Percentiles rank a stretch among this genome's conserved stretches.
Conservation (phyloP, 768 basidiomycete genomes). For the Chalciporus pseudorubinellus region DNA sequence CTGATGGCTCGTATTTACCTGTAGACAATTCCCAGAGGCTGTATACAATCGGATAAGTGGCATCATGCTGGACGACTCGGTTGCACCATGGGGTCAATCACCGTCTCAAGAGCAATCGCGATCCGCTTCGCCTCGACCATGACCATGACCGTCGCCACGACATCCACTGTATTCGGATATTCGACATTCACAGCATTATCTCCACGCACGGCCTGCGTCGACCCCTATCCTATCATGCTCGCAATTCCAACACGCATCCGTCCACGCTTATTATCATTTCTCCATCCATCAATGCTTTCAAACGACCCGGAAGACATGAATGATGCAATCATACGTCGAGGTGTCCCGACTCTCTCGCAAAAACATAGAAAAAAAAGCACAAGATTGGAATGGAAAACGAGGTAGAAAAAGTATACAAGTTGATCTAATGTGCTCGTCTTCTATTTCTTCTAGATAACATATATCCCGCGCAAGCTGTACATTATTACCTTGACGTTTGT, state of each 20-base stretch:
- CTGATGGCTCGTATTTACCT: slow-evolving; percentile 7
- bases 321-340: not conserved
- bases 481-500: not conserved
- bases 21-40: slow-evolving; percentile 71
- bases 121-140: slow-evolving; percentile 7
- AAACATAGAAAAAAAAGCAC: not conserved
- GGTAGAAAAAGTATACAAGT: slow-evolving; percentile 3
- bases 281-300: not conserved
- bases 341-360: not conserved
- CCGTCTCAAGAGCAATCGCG: slow-evolving; percentile 13
- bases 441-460: not conserved
- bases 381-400: not conserved
- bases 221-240: too few species aligned
- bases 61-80: slow-evolving; percentile 71
- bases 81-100: slow-evolving; percentile 41
- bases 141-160: not conserved
- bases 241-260: not conserved
- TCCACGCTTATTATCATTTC: not conserved
- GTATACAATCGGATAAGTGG: slow-evolving; percentile 79
- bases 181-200: not conserved
- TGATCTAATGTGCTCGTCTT: slow-evolving; percentile 7
- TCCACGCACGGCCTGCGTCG: too few species aligned
- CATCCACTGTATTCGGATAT: not conserved
- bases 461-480: slow-evolving; percentile 13
- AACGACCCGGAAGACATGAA: not conserved